Conservation (phyloP, 768 basidiomycete species). For the Macrolepiota dolichaula region DNA sequence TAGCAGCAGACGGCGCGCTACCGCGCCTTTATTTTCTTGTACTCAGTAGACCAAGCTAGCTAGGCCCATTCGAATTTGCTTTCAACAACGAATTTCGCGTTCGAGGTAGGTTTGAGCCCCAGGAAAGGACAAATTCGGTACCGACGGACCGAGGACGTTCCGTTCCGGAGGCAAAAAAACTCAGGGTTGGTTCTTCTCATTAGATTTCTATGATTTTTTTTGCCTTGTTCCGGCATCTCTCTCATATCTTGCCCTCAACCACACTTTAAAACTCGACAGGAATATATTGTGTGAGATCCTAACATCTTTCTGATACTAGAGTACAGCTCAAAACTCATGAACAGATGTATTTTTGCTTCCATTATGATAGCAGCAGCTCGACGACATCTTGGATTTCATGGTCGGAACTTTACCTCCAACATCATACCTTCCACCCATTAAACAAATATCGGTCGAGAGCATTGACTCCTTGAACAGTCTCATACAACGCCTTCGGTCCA, state of each 20-base stretch:
- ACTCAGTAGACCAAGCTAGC: too few species aligned
- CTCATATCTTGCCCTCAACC: not conserved
- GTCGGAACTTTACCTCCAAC: slow-evolving; percentile 38
- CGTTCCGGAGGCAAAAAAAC: not conserved
- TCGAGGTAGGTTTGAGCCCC: not conserved
- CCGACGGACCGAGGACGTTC: not conserved
- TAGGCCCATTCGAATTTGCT: too few species aligned
- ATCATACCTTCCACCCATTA: slow-evolving; percentile 50
- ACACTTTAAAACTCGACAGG: not conserved
- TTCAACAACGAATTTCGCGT: not conserved
- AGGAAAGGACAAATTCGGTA: not conserved
- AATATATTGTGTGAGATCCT: not conserved
- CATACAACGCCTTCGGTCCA: slow-evolving; percentile 44
- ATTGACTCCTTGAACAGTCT: slow-evolving; percentile 37
- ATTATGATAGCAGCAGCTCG: not conserved
- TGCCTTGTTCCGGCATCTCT: not conserved
- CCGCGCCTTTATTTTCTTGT: too few species aligned
- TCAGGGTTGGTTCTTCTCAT: not conserved
- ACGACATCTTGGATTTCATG: not conserved
- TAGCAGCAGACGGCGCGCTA: too few species aligned
- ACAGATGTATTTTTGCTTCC: not conserved
- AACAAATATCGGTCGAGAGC: slow-evolving; percentile 32
- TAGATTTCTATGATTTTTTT: not conserved
- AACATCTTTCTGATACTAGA: not conserved
- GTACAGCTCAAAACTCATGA: not conserved